A percentile compares a stretch with the other conserved stretches of the same genome.
Conservation (phyloP, 306 rosid species). For the Cucumis cinereus region DNA sequence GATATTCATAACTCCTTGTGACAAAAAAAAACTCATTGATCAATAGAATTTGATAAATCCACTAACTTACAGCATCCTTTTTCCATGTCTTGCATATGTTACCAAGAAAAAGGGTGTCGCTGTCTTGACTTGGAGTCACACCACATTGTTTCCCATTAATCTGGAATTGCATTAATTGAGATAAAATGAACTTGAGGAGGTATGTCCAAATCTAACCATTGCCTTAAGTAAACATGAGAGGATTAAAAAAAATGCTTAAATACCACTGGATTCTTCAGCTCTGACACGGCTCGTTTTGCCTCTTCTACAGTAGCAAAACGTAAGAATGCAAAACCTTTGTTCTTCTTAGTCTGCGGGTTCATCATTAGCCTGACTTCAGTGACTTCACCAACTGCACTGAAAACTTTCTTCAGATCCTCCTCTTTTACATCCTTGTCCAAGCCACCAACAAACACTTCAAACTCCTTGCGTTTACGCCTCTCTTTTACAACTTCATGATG, state of each 20-base stretch:
- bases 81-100: constrained; percentile 97
- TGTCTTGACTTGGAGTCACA: constrained; percentile 93
- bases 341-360: constrained; percentile 89
- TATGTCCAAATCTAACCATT: constrained; percentile 8
- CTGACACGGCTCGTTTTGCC: constrained; percentile 76
- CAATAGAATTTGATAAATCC: constrained; percentile 2
- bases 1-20: constrained; percentile 18
- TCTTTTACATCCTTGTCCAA: constrained; percentile 89
- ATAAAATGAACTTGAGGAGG: constrained; percentile 14
- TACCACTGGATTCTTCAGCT: constrained; percentile 85
- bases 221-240: constrained; percentile 18
- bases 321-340: constrained; percentile 96
- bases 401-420: constrained; percentile 71
- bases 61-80: constrained; percentile 71
- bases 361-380: constrained; percentile 91
- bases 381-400: constrained; percentile 64
- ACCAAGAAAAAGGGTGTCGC: constrained; percentile 92
- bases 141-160: constrained; percentile 95
- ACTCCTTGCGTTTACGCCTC: constrained; percentile 84
- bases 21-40: constrained; percentile 5
- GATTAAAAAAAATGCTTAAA: constrained; percentile 1
- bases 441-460: constrained; percentile 97
- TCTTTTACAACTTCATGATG: constrained; percentile 84
- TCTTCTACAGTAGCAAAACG: constrained; percentile 83
- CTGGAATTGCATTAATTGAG: constrained; percentile 52